phyloP scores from a whole-genome alignment of 176 grass and related monocot species.

The Elaeis guineensis region DNA sequence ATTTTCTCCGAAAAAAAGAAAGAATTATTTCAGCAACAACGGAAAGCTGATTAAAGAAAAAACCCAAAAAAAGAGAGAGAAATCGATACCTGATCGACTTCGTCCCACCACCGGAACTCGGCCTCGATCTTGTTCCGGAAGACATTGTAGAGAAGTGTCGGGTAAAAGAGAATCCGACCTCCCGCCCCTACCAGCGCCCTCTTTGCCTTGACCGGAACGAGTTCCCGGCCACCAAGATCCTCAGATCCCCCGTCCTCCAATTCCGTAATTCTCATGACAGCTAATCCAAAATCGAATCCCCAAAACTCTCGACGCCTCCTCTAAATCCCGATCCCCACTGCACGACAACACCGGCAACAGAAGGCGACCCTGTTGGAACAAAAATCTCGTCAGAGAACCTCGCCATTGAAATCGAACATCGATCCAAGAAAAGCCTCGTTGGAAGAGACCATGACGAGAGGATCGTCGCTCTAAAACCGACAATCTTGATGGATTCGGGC shows the following conservation, averaged over 20 bases:
- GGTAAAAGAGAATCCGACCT: constrained; percentile 16
- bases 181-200: constrained; percentile 12
- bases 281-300: no score
- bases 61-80: not conserved
- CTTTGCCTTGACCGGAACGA: constrained; percentile 7
- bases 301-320: no score
- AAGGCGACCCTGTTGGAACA: no score
- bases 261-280: constrained; percentile 1
- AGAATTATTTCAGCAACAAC: no score
- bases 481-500: not conserved
- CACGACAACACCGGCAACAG: not conserved
- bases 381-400: not conserved
- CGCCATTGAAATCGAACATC: not conserved
- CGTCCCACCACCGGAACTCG: constrained; percentile 19
- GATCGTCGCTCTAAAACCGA: not conserved
- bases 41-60: not conserved
- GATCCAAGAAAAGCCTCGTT: not conserved
- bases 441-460: not conserved
- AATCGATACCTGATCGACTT: constrained; percentile 11
- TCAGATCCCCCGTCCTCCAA: not conserved
- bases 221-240: not conserved
- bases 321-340: not conserved
- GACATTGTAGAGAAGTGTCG: constrained; percentile 14
- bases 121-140: constrained; percentile 13
- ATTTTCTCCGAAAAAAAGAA: no score